Base-by-base conservation (phyloP, 1,284 basidiomycete species). In the Pseudozyma sp. region DNA sequence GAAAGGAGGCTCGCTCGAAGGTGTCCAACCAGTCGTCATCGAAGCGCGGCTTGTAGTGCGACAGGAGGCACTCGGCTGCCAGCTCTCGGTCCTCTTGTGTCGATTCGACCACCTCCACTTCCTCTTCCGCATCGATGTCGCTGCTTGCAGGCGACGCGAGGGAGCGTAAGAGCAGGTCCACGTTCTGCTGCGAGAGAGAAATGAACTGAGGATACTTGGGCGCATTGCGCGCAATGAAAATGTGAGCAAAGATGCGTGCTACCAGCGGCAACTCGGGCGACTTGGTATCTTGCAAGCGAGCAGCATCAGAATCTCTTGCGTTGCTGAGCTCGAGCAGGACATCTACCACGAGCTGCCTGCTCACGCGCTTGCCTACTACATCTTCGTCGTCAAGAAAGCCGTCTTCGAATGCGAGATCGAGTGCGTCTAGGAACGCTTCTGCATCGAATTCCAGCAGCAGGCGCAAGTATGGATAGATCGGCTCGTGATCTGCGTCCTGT, bases 181-280 rank as follows among this genome's bases (percentile, higher is more conserved):
- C 87, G 1, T 89, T 87, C 45, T 88, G 90, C 3, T 89, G 90
- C 0, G 90, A 85, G 40, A 95, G 87, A 61, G 88, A 86, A 64
- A 98, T 88, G 85, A 92, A 94, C 85, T 97, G 94, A 0, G 92
- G 91, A 85, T 98, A 99, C 86, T 98, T 99, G 0, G 97, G 93
- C 14, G 97, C 89, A 84, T 98, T 99, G 62, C 95, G 91, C 1
- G 97, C 93, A 62, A 98, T 89, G 85, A 99, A 99, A 75, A 99
- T 97, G 82, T 94, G 90, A 51, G 96, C 88, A 84, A 99, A 93
- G 3, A 92, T 93, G 31, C 64, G 55, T 11, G 68, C 64, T 24
- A 61, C 31, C 42, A 67, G 24, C 8, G 67, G 60, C 56, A 75
- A 31, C 39, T 34, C 50, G 10, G 62, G 66, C 34, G 60, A 47